Evolutionary conservation across 306 rosid genomes (phyloP).

Genomic region (Begonia masoniana): DNA sequence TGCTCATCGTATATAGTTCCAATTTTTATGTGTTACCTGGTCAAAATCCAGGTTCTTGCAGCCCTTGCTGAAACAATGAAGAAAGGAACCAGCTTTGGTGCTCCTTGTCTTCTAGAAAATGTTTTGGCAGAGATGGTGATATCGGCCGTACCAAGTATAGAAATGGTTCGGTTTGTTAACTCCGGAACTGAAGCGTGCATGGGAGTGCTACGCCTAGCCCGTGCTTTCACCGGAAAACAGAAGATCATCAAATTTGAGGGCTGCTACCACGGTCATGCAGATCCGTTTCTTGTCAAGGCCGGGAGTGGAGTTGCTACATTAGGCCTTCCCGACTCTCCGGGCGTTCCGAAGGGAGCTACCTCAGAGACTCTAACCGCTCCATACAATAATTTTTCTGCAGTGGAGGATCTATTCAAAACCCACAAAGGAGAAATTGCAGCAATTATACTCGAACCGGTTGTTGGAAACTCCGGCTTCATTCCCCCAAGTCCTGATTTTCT

Average conservation of each 20-base stretch:
- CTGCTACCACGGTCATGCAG: constrained; percentile 97
- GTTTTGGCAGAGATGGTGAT: constrained; percentile 72
- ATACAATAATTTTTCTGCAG: constrained; percentile 57
- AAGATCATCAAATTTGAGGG: constrained; percentile 91
- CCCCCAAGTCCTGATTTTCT: constrained; percentile 61
- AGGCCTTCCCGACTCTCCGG: constrained; percentile 98
- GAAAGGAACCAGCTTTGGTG: constrained; percentile 98
- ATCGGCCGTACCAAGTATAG: constrained; percentile 77
- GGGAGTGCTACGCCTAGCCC: constrained; percentile 83
- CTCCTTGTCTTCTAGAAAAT: constrained; percentile 88
- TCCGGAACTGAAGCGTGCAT: constrained; percentile 97
- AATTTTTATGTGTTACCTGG: no score
- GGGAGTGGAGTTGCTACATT: constrained; percentile 94
- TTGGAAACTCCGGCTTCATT: constrained; percentile 86
- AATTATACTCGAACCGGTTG: constrained; percentile 83
- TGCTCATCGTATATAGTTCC: no score
- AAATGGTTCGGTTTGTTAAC: constrained; percentile 94
- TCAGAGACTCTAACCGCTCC: constrained; percentile 72
- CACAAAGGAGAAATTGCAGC: constrained; percentile 66
- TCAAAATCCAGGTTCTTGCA: constrained; percentile 62
- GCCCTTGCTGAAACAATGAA: constrained; percentile 82
- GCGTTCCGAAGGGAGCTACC: constrained; percentile 87
- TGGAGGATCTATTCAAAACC: constrained; percentile 50
- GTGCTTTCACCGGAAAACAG: constrained; percentile 62
- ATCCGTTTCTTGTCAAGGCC: constrained; percentile 91